A percentile compares a stretch with the other conserved stretches of the same genome.
Evolutionary conservation across 2,329 filamentous ascomycete species (phyloP).

Genomic region (Diaporthe helianthi): DNA sequence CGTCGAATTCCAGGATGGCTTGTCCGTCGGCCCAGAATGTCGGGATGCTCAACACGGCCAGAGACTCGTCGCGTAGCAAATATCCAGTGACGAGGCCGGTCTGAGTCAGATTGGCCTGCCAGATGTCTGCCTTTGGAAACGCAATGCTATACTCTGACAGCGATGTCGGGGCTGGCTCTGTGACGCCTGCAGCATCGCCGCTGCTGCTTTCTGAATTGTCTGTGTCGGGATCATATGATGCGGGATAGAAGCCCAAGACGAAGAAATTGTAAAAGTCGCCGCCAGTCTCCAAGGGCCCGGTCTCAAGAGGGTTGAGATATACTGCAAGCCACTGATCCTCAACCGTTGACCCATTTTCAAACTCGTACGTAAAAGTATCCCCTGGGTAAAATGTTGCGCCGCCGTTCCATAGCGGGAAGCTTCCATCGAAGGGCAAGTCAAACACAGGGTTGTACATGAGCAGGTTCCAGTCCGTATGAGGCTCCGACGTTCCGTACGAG

Average conservation of each 20-base stretch:
- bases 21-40: conserved; percentile 43
- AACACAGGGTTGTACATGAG: conserved; percentile 42
- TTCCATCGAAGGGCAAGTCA: conserved; percentile 25
- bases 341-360: conserved; percentile 39
- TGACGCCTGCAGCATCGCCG: conserved; percentile 33
- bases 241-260: conserved; percentile 41
- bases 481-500: conserved; percentile 46
- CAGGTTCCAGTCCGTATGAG: conserved; percentile 51
- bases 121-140: neutral
- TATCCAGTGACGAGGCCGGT: conserved; percentile 22
- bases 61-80: conserved; percentile 9
- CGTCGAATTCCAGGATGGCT: conserved; percentile 8
- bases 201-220: conserved; percentile 16
- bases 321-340: conserved; percentile 33
- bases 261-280: conserved; percentile 54
- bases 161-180: conserved; percentile 31
- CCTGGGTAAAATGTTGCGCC: conserved; percentile 44
- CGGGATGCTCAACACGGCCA: conserved; percentile 48
- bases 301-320: conserved; percentile 32
- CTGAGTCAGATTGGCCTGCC: neutral
- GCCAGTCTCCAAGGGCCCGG: conserved; percentile 46
- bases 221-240: conserved; percentile 23
- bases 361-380: conserved; percentile 39
- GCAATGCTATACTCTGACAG: neutral
- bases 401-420: neutral